A percentile compares a stretch with the other conserved stretches of the same genome.
phyloP scores from a whole-genome alignment of 495 filamentous ascomycete species.

The Friedmanniomyces simplex region DNA sequence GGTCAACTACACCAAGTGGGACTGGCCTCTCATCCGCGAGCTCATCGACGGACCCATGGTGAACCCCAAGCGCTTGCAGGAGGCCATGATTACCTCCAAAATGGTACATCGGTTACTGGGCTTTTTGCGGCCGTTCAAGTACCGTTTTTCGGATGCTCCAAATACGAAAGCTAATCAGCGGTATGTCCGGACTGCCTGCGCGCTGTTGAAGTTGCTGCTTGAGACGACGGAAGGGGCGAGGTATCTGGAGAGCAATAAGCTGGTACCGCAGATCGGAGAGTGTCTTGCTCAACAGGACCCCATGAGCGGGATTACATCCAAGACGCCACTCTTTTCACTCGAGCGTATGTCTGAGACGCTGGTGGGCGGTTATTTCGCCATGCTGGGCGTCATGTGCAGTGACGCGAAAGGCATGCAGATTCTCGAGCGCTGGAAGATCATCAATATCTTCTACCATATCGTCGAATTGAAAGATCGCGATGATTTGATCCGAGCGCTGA shows the following conservation, averaged over 20 bases:
- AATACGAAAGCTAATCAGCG: slow-evolving; percentile 89
- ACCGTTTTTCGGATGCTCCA: slow-evolving; percentile 73
- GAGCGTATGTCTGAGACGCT: slow-evolving; percentile 75
- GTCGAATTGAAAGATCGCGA: slow-evolving; percentile 81
- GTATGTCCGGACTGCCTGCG: slow-evolving; percentile 81
- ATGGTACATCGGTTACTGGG: slow-evolving; percentile 90
- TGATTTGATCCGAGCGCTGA: slow-evolving; percentile 75
- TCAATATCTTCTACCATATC: slow-evolving; percentile 99
- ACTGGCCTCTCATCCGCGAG: slow-evolving; percentile 83
- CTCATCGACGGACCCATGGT: slow-evolving; percentile 88
- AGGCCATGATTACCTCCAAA: slow-evolving; percentile 88
- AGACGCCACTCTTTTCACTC: slow-evolving; percentile 74
- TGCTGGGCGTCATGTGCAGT: slow-evolving; percentile 75
- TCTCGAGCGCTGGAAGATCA: slow-evolving; percentile 91
- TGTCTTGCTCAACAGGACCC: slow-evolving; percentile 89
- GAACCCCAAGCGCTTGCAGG: slow-evolving; percentile 85
- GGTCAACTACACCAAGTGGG: slow-evolving; percentile 87
- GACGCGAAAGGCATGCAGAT: slow-evolving; percentile 74
- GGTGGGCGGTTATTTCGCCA: slow-evolving; percentile 84
- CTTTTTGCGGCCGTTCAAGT: slow-evolving; percentile 95
- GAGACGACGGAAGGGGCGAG: slow-evolving; percentile 71
- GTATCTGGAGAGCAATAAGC: slow-evolving; percentile 84
- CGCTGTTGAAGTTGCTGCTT: slow-evolving; percentile 73
- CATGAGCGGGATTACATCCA: slow-evolving; percentile 80
- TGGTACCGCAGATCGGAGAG: slow-evolving; percentile 85